Evolutionary conservation across 305 asterid genomes (phyloP).

Genomic region (Fraxinus dipetala): DNA sequence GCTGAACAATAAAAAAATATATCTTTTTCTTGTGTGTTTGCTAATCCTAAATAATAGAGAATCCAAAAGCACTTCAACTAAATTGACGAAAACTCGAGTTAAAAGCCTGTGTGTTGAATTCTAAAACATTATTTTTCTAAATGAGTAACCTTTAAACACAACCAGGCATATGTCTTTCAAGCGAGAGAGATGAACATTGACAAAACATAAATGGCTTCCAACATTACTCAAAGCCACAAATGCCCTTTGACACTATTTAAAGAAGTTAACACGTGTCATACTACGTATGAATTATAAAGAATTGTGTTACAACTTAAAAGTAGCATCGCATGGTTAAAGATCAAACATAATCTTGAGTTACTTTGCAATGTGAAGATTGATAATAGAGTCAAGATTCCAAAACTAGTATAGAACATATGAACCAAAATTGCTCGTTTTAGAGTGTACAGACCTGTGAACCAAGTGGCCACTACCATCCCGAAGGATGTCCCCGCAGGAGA

Average conservation of each 20-base stretch:
- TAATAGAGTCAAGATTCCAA: background rate
- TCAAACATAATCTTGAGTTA: background rate
- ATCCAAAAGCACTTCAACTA: background rate
- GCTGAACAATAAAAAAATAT: background rate
- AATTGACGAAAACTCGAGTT: background rate
- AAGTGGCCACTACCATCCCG: background rate
- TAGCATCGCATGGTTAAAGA: background rate
- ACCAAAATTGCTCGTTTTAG: background rate
- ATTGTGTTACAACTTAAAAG: background rate
- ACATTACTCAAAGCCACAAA: background rate
- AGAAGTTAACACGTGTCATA: background rate
- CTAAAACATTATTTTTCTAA: background rate
- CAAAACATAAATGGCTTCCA: background rate
- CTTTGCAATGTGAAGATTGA: background rate
- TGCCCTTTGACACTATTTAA: background rate
- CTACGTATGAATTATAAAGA: background rate
- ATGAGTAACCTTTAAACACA: background rate
- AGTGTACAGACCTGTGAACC: background rate
- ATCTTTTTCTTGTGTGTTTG: background rate
- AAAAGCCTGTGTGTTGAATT: background rate
- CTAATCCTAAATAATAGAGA: background rate
- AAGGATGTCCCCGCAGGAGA: slow-evolving; percentile 6
- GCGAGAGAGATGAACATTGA: background rate
- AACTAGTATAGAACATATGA: background rate
- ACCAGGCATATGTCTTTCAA: background rate